phyloP scores from a whole-genome alignment of 2,329 filamentous ascomycete genomes.

The Colletotrichum sp. region DNA sequence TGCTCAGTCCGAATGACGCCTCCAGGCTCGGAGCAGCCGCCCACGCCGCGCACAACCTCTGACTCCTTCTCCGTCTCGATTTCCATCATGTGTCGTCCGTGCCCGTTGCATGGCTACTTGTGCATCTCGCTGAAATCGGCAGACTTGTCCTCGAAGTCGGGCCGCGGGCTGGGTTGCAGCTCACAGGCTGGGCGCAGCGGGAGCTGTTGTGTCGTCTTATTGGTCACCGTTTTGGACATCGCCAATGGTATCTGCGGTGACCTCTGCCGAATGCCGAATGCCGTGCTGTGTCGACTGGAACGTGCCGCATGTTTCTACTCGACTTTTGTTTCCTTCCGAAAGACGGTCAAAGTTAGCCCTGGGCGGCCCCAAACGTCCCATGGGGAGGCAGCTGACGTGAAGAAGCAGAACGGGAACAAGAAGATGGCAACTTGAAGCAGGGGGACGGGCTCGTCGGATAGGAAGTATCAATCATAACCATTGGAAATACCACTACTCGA shows the following conservation, averaged over 20 bases:
- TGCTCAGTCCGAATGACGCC: no score
- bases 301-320: not conserved
- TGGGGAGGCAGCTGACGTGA: not conserved
- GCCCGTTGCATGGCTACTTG: not conserved
- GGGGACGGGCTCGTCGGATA: not conserved
- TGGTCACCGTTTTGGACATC: not conserved
- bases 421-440: not conserved
- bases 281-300: not conserved
- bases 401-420: not conserved
- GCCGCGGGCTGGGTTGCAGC: not conserved
- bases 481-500: not conserved
- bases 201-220: not conserved
- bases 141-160: not conserved
- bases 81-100: not conserved
- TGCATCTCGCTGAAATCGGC: not conserved
- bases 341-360: not conserved
- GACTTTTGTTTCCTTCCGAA: not conserved
- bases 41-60: no score
- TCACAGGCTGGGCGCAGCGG: not conserved
- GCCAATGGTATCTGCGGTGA: not conserved
- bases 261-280: not conserved
- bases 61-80: not conserved
- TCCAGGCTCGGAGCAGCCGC: no score
- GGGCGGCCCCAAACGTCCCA: not conserved
- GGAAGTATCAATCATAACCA: not conserved